Evolutionary conservation across 805 yeast genomes (phyloP).

Genomic region (Ogataea allantospora): DNA sequence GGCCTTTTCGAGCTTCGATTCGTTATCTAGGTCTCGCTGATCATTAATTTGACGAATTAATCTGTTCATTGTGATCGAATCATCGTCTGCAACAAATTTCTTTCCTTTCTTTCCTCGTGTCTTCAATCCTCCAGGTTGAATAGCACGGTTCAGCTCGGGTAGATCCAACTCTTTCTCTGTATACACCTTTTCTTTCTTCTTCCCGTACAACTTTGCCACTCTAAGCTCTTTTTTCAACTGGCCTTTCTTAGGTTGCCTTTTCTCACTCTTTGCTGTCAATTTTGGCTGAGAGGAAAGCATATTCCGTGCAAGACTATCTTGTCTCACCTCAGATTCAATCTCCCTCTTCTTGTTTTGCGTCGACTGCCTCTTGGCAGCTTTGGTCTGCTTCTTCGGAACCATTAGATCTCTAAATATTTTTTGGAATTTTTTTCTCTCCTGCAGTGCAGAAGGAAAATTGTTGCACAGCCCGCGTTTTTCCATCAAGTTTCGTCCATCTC

Average conservation of each 20-base stretch:
- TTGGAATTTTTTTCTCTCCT: conserved; percentile 3
- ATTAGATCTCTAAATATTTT: conserved; percentile 14
- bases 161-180: conserved; percentile 77
- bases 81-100: conserved; percentile 71
- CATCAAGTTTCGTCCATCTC: background rate
- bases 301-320: conserved; percentile 70
- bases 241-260: conserved; percentile 46
- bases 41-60: conserved; percentile 81
- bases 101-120: conserved; percentile 86
- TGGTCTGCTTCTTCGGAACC: conserved; percentile 44
- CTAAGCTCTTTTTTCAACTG: conserved; percentile 66
- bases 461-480: conserved; percentile 9
- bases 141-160: conserved; percentile 78
- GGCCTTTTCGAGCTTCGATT: conserved; percentile 87
- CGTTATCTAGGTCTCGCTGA: conserved; percentile 71
- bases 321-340: conserved; percentile 63
- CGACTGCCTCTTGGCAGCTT: conserved; percentile 55
- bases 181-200: conserved; percentile 54
- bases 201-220: conserved; percentile 65
- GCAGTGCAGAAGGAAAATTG: conserved; percentile 1
- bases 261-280: conserved; percentile 56
- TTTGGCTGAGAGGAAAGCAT: conserved; percentile 58
- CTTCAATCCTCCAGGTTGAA: conserved; percentile 77
- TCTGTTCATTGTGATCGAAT: conserved; percentile 59
- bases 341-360: conserved; percentile 53